Percentiles rank a stretch among this genome's conserved stretches.
phyloP scores from a whole-genome alignment of 2,329 filamentous ascomycete species.

The Grosmannia clavigera region DNA sequence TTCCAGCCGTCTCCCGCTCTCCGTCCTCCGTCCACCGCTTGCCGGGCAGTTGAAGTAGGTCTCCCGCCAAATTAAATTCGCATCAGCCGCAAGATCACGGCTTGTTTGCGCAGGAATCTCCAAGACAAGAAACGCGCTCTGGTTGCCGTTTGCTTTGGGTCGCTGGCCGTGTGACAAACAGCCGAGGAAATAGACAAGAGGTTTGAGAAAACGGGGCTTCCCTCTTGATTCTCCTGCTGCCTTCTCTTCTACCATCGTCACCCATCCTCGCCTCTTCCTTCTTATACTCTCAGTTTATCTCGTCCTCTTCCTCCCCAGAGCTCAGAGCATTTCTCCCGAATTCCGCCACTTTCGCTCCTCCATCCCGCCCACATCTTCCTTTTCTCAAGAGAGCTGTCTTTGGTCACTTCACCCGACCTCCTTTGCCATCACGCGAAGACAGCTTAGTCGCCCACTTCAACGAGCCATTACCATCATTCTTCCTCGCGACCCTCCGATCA shows the following conservation, averaged over 20 bases:
- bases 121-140: not conserved
- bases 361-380: not conserved
- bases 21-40: not conserved
- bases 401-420: constrained; percentile 7
- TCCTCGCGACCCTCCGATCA: not conserved
- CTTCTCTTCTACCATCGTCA: not conserved
- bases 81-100: not conserved
- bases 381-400: constrained; percentile 4
- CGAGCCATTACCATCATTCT: not conserved
- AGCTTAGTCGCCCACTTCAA: not conserved
- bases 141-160: not conserved
- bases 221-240: not conserved
- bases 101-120: not conserved
- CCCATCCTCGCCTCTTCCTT: not conserved
- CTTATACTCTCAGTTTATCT: not conserved
- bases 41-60: not conserved
- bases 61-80: not conserved
- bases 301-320: not conserved
- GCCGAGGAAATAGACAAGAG: not conserved
- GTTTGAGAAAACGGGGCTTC: constrained; percentile 5
- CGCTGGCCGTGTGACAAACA: not conserved
- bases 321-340: not conserved
- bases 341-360: not conserved
- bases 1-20: not conserved
- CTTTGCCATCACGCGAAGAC: not conserved